Conservation (phyloP, 2,329 filamentous ascomycete species). For the Penicillium frequentans region DNA sequence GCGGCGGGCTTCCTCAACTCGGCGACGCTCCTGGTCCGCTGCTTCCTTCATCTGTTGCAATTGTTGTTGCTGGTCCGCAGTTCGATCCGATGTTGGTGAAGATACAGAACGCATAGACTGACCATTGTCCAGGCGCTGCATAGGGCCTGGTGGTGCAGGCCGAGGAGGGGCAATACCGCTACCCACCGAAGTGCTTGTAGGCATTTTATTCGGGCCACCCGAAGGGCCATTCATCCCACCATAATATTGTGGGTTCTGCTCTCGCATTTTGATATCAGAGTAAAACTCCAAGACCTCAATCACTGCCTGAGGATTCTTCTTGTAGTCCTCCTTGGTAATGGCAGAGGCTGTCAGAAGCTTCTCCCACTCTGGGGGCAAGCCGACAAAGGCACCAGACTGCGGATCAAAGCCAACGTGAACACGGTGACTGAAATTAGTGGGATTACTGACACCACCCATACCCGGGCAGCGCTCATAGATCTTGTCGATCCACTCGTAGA, state of each 20-base stretch:
- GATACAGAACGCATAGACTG: constrained; percentile 37
- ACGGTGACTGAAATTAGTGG: constrained; percentile 95
- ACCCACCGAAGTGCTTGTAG: constrained; percentile 52
- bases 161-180: constrained; percentile 67
- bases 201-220: constrained; percentile 46
- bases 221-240: constrained; percentile 63
- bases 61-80: constrained; percentile 45
- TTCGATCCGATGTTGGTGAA: constrained; percentile 56
- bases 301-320: constrained; percentile 85
- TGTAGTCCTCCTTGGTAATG: constrained; percentile 97
- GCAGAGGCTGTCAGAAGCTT: constrained; percentile 93
- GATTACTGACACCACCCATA: constrained; percentile 97
- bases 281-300: constrained; percentile 70
- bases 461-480: constrained; percentile 96
- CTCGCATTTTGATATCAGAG: constrained; percentile 65
- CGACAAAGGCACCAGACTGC: constrained; percentile 90
- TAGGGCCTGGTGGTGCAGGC: constrained; percentile 57
- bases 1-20: constrained; percentile 55
- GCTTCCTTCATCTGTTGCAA: constrained; percentile 55
- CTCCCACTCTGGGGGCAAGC: constrained; percentile 93
- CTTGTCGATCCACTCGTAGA: constrained; percentile 98
- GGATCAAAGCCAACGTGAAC: constrained; percentile 98
- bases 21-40: constrained; percentile 54
- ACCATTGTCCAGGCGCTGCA: constrained; percentile 47
- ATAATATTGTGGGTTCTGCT: constrained; percentile 62